Evolutionary conservation across 2,329 filamentous ascomycete genomes (phyloP).

Genomic region (Ceratocystis colombiana): DNA sequence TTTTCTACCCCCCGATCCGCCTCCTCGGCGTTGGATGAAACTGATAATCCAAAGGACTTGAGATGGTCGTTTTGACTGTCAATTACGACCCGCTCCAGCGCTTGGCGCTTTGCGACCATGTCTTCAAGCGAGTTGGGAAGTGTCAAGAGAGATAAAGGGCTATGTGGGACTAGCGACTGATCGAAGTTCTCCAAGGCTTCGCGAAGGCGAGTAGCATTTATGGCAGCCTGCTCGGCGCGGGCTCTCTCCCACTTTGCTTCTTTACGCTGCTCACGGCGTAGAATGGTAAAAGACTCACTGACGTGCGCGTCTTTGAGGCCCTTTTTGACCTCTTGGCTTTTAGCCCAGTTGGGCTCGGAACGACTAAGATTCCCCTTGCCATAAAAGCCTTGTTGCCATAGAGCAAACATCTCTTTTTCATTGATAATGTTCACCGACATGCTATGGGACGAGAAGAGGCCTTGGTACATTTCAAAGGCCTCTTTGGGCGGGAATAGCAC

Average conservation of each 20-base stretch:
- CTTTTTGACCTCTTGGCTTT: constrained; percentile 63
- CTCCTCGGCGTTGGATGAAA: neutral
- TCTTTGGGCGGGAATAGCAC: constrained; percentile 56
- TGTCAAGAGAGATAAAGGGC: constrained; percentile 40
- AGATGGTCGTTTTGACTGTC: constrained; percentile 22
- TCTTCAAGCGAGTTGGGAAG: constrained; percentile 47
- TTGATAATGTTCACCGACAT: constrained; percentile 78
- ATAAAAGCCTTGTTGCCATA: constrained; percentile 97
- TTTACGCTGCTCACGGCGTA: constrained; percentile 67
- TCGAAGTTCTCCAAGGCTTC: constrained; percentile 34
- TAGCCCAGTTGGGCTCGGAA: constrained; percentile 89
- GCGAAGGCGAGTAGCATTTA: constrained; percentile 54
- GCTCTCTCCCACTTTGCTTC: constrained; percentile 86
- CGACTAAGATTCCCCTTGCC: constrained; percentile 88
- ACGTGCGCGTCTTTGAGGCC: constrained; percentile 57
- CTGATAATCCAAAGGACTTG: constrained; percentile 17
- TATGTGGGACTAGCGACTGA: constrained; percentile 31
- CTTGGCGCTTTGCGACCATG: constrained; percentile 26
- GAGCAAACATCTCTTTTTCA: constrained; percentile 58
- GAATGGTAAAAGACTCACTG: constrained; percentile 69
- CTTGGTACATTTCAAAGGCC: constrained; percentile 54
- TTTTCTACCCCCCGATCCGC: neutral
- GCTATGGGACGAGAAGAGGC: constrained; percentile 71
- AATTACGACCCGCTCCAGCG: constrained; percentile 18
- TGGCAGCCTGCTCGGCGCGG: constrained; percentile 72